phyloP scores from a whole-genome alignment of 208 protist species.

The Leishmania mexicana region DNA sequence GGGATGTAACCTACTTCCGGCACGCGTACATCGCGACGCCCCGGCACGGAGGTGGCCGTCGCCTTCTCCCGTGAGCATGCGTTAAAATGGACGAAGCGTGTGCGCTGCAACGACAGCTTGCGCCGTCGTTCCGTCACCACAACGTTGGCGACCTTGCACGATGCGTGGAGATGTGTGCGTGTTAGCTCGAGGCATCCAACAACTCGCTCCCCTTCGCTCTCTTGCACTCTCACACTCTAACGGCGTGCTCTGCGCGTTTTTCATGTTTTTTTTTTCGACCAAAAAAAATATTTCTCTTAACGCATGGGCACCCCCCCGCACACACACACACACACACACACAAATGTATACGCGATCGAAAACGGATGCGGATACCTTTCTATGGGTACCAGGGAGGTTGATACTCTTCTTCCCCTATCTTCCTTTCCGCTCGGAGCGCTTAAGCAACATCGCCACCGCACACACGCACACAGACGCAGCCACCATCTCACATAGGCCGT shows the following conservation, averaged over 20 bases:
- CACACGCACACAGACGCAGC: no score
- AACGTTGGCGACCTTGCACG: neutral
- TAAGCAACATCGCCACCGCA: neutral
- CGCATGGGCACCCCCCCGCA: neutral
- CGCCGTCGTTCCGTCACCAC: neutral
- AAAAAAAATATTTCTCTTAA: neutral
- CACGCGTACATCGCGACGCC: neutral
- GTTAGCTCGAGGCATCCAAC: neutral
- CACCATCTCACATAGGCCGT: neutral
- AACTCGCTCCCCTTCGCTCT: neutral
- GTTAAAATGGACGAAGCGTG: neutral
- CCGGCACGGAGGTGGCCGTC: neutral
- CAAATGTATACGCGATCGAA: neutral
- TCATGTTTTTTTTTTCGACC: neutral
- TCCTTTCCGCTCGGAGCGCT: neutral
- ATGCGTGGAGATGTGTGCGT: neutral
- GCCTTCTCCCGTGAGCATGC: neutral
- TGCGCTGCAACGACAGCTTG: no score
- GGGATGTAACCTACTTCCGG: neutral
- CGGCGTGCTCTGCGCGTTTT: neutral
- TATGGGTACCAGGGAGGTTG: neutral
- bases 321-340: slow-evolving; percentile 6
- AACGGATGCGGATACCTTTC: neutral
- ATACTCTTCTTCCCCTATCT: neutral
- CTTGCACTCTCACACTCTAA: neutral